A percentile compares a stretch with the other conserved stretches of the same genome.
Conservation (phyloP, 805 yeast species). For the Candida khao-thaluensis region DNA sequence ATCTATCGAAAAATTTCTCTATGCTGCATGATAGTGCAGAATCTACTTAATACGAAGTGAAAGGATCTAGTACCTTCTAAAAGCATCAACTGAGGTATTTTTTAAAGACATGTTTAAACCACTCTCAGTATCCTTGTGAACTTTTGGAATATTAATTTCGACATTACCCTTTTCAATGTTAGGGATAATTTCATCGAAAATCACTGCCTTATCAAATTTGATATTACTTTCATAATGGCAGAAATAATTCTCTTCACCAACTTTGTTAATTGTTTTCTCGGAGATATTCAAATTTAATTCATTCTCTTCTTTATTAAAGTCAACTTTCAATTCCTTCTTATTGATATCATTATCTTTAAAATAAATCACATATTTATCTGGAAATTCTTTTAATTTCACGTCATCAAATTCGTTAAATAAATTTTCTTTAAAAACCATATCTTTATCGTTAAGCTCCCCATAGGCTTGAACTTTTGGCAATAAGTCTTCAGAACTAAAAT, state of each 20-base stretch:
- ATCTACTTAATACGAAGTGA: no score
- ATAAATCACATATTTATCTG: constrained; percentile 24
- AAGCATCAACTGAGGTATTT: constrained; percentile 16
- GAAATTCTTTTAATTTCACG: constrained; percentile 23
- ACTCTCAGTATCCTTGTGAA: constrained; percentile 14
- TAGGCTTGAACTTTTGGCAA: constrained; percentile 17
- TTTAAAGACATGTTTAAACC: constrained; percentile 14
- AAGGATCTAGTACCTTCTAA: constrained; percentile 3
- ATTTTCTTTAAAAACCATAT: constrained; percentile 16
- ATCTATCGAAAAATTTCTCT: neutral
- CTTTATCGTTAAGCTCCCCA: constrained; percentile 17
- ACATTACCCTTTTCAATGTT: constrained; percentile 21
- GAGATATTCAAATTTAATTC: constrained; percentile 20
- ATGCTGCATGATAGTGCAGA: no score
- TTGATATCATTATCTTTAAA: constrained; percentile 17
- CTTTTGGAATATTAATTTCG: constrained; percentile 22
- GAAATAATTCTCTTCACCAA: constrained; percentile 15
- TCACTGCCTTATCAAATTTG: constrained; percentile 24
- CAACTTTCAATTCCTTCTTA: constrained; percentile 23
- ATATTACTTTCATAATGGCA: constrained; percentile 21
- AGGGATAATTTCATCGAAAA: constrained; percentile 21
- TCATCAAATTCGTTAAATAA: constrained; percentile 19
- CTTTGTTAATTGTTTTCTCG: constrained; percentile 15
- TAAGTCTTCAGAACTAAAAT: constrained; percentile 15
- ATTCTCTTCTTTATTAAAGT: constrained; percentile 23